Conservation (phyloP, 352 stramenopile genomes). For the Thraustotheca clavata region DNA sequence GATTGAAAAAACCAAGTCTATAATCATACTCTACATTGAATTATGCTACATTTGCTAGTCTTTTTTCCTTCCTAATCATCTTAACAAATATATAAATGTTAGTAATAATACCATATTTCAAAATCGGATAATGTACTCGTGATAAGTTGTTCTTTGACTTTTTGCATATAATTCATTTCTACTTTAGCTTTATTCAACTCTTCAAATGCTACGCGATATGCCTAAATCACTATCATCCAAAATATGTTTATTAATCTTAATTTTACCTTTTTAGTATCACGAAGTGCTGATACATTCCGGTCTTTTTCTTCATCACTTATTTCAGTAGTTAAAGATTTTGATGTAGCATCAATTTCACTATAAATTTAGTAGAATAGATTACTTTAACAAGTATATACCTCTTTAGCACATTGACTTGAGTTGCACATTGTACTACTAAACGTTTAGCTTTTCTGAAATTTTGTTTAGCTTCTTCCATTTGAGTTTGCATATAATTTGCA, state of each 20-base stretch:
- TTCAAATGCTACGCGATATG: constrained; percentile 73
- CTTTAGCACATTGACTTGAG: constrained; percentile 55
- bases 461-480: constrained; percentile 51
- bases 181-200: constrained; percentile 63
- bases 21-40: too few relatives aligned
- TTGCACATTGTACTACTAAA: constrained; percentile 26
- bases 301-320: neutral
- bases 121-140: constrained; percentile 74
- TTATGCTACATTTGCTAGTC: neutral
- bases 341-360: constrained; percentile 17
- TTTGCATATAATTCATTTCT: constrained; percentile 53
- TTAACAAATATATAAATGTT: too few relatives aligned
- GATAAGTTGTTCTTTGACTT: constrained; percentile 60
- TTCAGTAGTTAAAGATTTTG: neutral
- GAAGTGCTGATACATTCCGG: neutral
- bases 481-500: constrained; percentile 29
- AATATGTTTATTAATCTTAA: neutral
- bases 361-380: neutral
- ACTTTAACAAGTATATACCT: constrained; percentile 29
- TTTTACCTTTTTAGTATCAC: constrained; percentile 10
- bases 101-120: constrained; percentile 54
- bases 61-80: constrained; percentile 6
- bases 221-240: constrained; percentile 17
- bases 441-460: constrained; percentile 44
- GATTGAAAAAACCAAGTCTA: too few relatives aligned